Base-by-base conservation (phyloP, 2,329 filamentous ascomycete genomes). In the Scedosporium boydii region DNA sequence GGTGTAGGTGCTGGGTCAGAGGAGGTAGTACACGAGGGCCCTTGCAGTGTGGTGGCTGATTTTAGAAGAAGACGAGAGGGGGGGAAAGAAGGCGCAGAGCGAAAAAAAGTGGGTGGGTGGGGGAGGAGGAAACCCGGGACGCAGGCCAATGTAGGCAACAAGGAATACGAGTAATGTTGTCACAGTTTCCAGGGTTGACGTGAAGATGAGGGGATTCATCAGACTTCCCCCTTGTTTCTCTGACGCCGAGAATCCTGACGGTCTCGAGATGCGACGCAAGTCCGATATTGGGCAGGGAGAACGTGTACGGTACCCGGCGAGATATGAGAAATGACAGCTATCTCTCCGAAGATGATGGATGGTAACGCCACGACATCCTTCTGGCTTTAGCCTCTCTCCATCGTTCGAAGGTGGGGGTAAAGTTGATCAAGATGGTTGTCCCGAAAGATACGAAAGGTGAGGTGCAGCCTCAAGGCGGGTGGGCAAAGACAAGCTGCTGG, bases 31-130 rank as follows among this genome's bases (percentile, higher is more conserved):
- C 59, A 46, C 44, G 53, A 42, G 60, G 60, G 53, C 23, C 51
- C 51, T 62, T 62, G 53, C 60, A 62, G 51, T 14, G n/a, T 62
- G 60, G 53, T 42, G 60, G 59, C 60, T 16, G 18, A 14, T 23
- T 44, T 18, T 23, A 29, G 38, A 26, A 59, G 29, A 44, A 12
- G 29, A 48, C 3, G 6, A 48, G 10, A 48, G 44, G 44, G n/a
- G 34, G 3, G 34, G 3, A 38, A 34, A 38, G 34, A 18, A 56
- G 51, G 14, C 23, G 23, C 23, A 38, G 34, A 38, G 34, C 21
- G n/a, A 48, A 18, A 18, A 48, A 48, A 9, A n/a, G 44, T 48
- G 12, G 44, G 44, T 34, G 34, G 9, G 34, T 38, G 34, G 34
- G 10, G 34, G 34, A 38, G 34, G 34, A 10, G 34, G 34, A 38